phyloP scores from a whole-genome alignment of 1,139 yeast species.

The Hanseniaspora sp. region DNA sequence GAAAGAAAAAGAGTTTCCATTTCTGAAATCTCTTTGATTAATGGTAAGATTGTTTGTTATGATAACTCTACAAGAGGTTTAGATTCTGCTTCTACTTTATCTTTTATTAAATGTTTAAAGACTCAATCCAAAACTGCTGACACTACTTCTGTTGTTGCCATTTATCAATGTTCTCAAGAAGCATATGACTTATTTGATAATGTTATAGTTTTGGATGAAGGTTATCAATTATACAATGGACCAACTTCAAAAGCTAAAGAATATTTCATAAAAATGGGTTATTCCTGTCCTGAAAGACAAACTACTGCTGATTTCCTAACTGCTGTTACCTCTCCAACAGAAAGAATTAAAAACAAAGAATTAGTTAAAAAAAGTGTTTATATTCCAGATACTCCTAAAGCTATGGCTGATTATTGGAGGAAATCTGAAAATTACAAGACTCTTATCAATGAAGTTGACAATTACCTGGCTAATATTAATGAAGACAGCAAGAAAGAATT shows the following conservation, averaged over 20 bases:
- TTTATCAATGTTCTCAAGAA: constrained; percentile 51
- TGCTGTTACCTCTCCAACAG: constrained; percentile 34
- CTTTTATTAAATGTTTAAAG: constrained; percentile 58
- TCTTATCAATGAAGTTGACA: constrained; percentile 35
- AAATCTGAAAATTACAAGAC: constrained; percentile 45
- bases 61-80: constrained; percentile 69
- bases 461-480: constrained; percentile 22
- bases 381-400: constrained; percentile 63
- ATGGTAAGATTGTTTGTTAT: constrained; percentile 58
- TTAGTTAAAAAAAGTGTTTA: constrained; percentile 37
- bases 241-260: constrained; percentile 36
- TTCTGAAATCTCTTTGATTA: constrained; percentile 54
- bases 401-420: constrained; percentile 61
- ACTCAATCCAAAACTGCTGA: constrained; percentile 49
- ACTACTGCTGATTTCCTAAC: constrained; percentile 44
- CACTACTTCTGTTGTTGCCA: constrained; percentile 54
- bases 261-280: constrained; percentile 50
- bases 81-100: constrained; percentile 67
- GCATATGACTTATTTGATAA: constrained; percentile 67
- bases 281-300: constrained; percentile 40
- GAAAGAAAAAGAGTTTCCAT: constrained; percentile 44
- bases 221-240: constrained; percentile 38
- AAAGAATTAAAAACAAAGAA: constrained; percentile 28
- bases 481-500: constrained; percentile 20
- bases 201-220: constrained; percentile 48